These are phyloP conservation scores for Zea mays DNA, from an alignment of 176 grass and related monocot genomes.

Conservation along the genomic window Zm-B73-REFERENCE-NAM-5.0 NC_050096.1:303706501-303707000, in stretches of 20 bases:
- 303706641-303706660: not conserved
- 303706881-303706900: not conserved
- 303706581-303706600: not conserved
- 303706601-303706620: not conserved
- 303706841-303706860: not conserved
- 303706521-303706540: constrained; percentile 6
- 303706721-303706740: not conserved
- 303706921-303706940: not conserved
- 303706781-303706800: not conserved
- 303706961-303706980: too few species aligned
- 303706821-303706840: not conserved
- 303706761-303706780: not conserved
- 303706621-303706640: not conserved
- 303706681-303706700: constrained; percentile 25
- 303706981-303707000: too few species aligned
- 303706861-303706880: not conserved
- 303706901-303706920: not conserved
- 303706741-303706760: constrained; percentile 18
- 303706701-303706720: not conserved
- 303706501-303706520: not conserved
- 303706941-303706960: too few species aligned
- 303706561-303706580: not conserved
- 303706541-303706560: not conserved
- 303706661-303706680: constrained; percentile 33
- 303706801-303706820: not conserved